Conservation (phyloP, 352 stramenopile genomes). For the Plasmopara muralis region DNA sequence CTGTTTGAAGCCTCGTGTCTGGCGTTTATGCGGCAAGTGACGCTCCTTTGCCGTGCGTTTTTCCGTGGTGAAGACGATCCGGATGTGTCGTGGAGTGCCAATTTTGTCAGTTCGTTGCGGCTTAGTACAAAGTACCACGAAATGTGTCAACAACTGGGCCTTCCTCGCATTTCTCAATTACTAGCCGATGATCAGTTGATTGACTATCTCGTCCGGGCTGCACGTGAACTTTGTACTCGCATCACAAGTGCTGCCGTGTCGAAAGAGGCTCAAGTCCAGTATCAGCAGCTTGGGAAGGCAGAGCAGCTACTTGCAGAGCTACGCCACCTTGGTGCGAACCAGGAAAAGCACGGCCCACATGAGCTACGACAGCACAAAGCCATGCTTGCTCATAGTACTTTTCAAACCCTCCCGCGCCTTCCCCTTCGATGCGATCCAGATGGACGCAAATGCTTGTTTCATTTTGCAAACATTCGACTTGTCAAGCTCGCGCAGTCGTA, state of each 20-base stretch:
- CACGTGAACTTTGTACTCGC: slow-evolving; percentile 37
- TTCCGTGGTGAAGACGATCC: slow-evolving; percentile 75
- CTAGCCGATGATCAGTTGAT: slow-evolving; percentile 42
- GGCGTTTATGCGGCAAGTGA: slow-evolving; percentile 73
- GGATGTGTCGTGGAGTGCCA: slow-evolving; percentile 66
- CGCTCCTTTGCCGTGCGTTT: slow-evolving; percentile 62
- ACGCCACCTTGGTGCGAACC: slow-evolving; percentile 13
- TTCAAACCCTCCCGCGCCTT: slow-evolving; percentile 43
- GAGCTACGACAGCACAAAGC: slow-evolving; percentile 8
- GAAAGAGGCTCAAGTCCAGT: slow-evolving; percentile 39
- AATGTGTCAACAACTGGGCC: slow-evolving; percentile 68
- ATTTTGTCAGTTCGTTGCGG: slow-evolving; percentile 70
- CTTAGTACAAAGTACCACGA: slow-evolving; percentile 69
- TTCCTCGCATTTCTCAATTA: slow-evolving; percentile 54
- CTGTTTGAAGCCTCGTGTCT: slow-evolving; percentile 73
- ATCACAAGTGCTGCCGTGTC: slow-evolving; percentile 40
- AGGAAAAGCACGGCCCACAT: not conserved
- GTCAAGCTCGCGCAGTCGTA: slow-evolving; percentile 60
- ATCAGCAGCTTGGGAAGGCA: slow-evolving; percentile 48
- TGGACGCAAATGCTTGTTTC: slow-evolving; percentile 28
- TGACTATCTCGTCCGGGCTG: slow-evolving; percentile 48
- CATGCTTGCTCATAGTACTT: slow-evolving; percentile 37
- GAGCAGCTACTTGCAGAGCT: slow-evolving; percentile 39
- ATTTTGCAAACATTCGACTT: slow-evolving; percentile 61
- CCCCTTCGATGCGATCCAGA: slow-evolving; percentile 48